phyloP scores from a whole-genome alignment of 2,329 filamentous ascomycete genomes.

The Stagonosporopsis cucurbitacearum region DNA sequence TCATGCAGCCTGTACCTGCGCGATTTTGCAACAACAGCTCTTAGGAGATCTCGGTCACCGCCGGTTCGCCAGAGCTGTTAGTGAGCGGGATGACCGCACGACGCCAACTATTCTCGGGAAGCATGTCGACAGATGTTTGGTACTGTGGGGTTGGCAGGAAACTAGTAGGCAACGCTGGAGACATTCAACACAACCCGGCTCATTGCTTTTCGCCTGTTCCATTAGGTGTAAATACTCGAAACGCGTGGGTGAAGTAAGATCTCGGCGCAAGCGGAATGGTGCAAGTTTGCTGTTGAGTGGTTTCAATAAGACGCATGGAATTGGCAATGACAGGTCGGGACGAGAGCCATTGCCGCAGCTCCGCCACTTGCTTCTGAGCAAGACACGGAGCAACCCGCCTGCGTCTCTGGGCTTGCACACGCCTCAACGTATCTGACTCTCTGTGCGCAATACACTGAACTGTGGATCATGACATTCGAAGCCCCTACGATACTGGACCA shows the following conservation, averaged over 20 bases:
- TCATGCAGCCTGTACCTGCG: neutral
- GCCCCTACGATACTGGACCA: neutral
- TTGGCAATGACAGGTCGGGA: too few relatives aligned
- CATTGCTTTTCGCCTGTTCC: neutral
- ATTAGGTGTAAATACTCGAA: neutral
- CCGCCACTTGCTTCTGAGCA: constrained; percentile 1
- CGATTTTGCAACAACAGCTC: neutral
- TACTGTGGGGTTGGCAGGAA: neutral
- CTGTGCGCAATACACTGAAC: neutral
- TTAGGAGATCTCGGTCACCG: neutral
- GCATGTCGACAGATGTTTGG: neutral
- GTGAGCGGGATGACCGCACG: neutral
- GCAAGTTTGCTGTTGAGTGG: too few relatives aligned
- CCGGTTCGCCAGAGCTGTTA: neutral
- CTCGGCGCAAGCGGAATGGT: neutral
- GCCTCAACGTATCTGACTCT: neutral
- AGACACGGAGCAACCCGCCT: neutral
- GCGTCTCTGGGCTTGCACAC: neutral
- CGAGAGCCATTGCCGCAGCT: constrained; percentile 5
- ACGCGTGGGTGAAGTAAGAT: neutral
- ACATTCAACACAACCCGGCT: neutral
- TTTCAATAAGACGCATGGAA: too few relatives aligned
- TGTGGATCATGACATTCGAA: neutral
- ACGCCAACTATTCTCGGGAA: neutral
- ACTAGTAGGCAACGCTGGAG: neutral